These are phyloP conservation scores for Aspergillus costaricaensis DNA, from an alignment of 2,329 filamentous ascomycete genomes.

Conservation along the genomic window DNA sequence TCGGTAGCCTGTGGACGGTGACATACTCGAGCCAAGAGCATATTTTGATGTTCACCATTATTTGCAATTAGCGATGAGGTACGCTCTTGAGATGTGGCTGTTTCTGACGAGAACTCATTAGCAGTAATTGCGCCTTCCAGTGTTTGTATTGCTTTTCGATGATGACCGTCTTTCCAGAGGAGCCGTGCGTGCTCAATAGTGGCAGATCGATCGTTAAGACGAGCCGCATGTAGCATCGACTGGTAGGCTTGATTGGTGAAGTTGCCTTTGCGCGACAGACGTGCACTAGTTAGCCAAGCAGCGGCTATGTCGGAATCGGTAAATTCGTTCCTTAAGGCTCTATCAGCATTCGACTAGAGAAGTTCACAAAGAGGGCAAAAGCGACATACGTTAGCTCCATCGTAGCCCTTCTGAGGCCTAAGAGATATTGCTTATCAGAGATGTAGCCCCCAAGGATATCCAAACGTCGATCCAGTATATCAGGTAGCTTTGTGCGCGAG, in stretches of 20 bases:
- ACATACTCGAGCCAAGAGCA: slow-evolving; percentile 47
- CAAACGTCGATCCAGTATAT: slow-evolving; percentile 72
- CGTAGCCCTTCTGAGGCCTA: slow-evolving; percentile 80
- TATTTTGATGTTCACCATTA: slow-evolving; percentile 54
- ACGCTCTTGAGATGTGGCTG: slow-evolving; percentile 39
- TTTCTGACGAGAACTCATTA: slow-evolving; percentile 67
- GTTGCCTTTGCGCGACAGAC: slow-evolving; percentile 81
- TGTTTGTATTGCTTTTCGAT: slow-evolving; percentile 90
- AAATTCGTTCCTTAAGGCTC: slow-evolving; percentile 54
- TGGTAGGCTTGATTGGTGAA: slow-evolving; percentile 88
- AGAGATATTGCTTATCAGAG: slow-evolving; percentile 88
- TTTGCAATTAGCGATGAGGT: slow-evolving; percentile 41
- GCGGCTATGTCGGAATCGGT: slow-evolving; percentile 73
- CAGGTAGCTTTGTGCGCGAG: slow-evolving; percentile 42
- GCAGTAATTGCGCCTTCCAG: slow-evolving; percentile 82
- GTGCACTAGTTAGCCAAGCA: slow-evolving; percentile 81
- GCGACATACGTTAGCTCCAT: slow-evolving; percentile 68
- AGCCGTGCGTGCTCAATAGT: slow-evolving; percentile 93
- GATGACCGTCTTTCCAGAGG: slow-evolving; percentile 89
- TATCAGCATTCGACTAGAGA: slow-evolving; percentile 17
- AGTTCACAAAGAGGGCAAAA: not conserved
- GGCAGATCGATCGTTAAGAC: slow-evolving; percentile 79
- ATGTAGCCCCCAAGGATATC: slow-evolving; percentile 86
- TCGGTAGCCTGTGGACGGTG: not conserved
- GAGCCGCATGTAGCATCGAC: slow-evolving; percentile 83